Base-by-base conservation (phyloP, 306 rosid species). In the Clitoria ternatea region DNA sequence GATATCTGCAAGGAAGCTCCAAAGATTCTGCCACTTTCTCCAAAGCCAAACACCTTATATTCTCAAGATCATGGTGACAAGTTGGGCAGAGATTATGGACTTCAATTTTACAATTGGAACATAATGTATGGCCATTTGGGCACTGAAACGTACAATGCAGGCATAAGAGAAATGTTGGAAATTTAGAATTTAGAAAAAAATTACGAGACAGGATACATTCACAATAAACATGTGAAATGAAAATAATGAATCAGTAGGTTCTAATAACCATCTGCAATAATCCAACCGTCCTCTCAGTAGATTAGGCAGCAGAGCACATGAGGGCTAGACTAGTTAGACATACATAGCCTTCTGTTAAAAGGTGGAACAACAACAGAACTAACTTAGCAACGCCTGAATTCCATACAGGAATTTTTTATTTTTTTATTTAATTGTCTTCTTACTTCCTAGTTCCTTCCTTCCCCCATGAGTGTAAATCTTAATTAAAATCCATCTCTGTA, bases 81-180 rank as follows among this genome's bases (percentile, higher is more conserved):
- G 95, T 87, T 37, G 99, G 99, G 76, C 99, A 94, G 68, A 85
- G 56, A 63, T 87, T 87, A n/a, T 82, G 90, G 83, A 94, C 96
- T 80, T 82, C 73, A 40, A 77, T 45, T 83, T 89, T 94, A 81
- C 99, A 94, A 76, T 75, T 83, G 12, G 89, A 87, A 68, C 99
- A 94, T 69, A 94, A 69, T 8, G 99, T 94, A 82, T 94, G 99
- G 80, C 99, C 99, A 77, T 91, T 94, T 64, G 99, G 96, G 76
- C 97, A 94, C 99, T 94, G 79, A 78, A 83, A 80, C 70, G 32
- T 17, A 70, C 30, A 59, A 77, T 65, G 55, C 36, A 35, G 30
- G 60, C 67, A 45, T 13, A 69, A 45, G 65, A 48, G 61, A 49
- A 29, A 64, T 47, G 49, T 89, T 61, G 77, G 57, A 80, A 54